These are phyloP conservation scores for Paramecium tetraurelia DNA, from an alignment of 73 alveolate genomes.

Conservation along the genomic window DNA sequence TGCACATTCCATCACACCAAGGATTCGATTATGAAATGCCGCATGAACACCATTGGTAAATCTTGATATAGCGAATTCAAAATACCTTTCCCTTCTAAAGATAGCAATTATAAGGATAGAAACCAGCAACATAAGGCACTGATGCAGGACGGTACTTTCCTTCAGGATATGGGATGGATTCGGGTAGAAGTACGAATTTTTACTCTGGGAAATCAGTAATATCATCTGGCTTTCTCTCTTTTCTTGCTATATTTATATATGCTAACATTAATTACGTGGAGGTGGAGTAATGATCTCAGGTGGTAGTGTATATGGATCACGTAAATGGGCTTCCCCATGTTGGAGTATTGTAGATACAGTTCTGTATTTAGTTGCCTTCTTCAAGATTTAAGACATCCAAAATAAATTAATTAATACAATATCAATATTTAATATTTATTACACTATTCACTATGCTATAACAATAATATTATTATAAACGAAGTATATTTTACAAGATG, in stretches of 20 bases:
- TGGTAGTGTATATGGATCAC: slow-evolving; percentile 60
- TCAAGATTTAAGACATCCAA: slow-evolving; percentile 61
- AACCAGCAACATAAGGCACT: slow-evolving; percentile 82
- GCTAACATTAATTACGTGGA: background rate
- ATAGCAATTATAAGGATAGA: slow-evolving; percentile 78
- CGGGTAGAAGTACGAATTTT: slow-evolving; percentile 49
- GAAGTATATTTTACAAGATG: background rate
- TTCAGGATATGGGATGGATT: slow-evolving; percentile 68
- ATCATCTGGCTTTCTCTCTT: slow-evolving; percentile 76
- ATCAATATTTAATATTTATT: background rate
- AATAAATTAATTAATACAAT: background rate
- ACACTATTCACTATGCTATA: background rate
- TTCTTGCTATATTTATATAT: slow-evolving; percentile 1
- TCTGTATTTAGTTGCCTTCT: slow-evolving; percentile 63
- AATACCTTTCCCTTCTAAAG: slow-evolving; percentile 80
- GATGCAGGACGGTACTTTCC: slow-evolving; percentile 90
- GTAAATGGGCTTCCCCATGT: slow-evolving; percentile 64
- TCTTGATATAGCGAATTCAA: background rate
- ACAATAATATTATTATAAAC: background rate
- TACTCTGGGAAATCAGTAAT: slow-evolving; percentile 83
- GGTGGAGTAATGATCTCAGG: slow-evolving; percentile 59
- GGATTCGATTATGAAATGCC: slow-evolving; percentile 82
- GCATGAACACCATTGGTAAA: slow-evolving; percentile 79
- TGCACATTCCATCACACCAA: slow-evolving; percentile 90
- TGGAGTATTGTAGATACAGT: slow-evolving; percentile 49